Base-by-base conservation (phyloP, 768 basidiomycete genomes). In the Clitopilus passeckerianus region DNA sequence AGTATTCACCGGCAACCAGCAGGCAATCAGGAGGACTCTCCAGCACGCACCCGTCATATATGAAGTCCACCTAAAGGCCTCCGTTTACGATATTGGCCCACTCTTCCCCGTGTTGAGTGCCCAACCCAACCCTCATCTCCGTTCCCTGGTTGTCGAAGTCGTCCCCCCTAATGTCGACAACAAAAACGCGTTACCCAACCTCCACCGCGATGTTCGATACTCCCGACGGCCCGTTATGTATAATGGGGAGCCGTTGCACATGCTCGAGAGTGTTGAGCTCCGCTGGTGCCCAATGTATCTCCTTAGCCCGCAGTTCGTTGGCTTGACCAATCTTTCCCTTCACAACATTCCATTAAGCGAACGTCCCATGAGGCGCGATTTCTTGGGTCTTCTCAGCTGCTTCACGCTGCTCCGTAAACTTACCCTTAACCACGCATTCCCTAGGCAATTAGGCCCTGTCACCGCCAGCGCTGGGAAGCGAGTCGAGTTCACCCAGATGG, bases 241-340 rank as follows among this genome's bases (percentile, higher is more conserved):
- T 8, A 63, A 46, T 34, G 75, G 73, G 5, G 66, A 68, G 0
- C 67, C 68, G 5, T 62, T 77, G 1, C 67, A 62, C 23, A 68
- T 65, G 16, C 67, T 78, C 55, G 67, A 59, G 44, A 71, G 72
- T 57, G 61, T 76, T 57, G 75, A 78, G 59, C 60, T 78, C 18
- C 72, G 67, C 34, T 65, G 71, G 34, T 63, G 71, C 6, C 77
- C 77, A 14, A 70, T 78, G 27, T 71, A 73, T 59, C 70, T 78
- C 33, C 60, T 77, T 7, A 74, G 73, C 6, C 61, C 69, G 33
- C 72, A 75, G 20, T 78, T 68, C 61, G 73, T 66, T 8, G 68
- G 67, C n/a, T 63, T 78, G 30, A 73, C 68, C 18, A 65, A 71
- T 52, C 60, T 78, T 16, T 72, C 72, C 53, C 69, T 78, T 59